Base-by-base conservation (phyloP, 2,329 filamentous ascomycete species). In the Monosporascus sp. region DNA sequence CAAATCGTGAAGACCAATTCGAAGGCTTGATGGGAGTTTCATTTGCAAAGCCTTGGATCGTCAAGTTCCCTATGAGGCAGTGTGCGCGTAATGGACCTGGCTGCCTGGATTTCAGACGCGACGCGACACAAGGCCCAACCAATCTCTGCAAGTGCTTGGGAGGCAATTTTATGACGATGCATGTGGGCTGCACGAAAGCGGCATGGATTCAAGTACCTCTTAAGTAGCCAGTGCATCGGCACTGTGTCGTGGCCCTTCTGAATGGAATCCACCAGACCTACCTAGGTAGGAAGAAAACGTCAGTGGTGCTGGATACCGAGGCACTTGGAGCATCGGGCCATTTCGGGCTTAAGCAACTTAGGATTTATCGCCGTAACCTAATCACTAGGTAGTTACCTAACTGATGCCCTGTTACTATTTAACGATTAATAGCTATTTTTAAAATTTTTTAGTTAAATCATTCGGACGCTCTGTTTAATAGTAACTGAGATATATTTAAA, bases 151-250 rank as follows among this genome's bases (percentile, higher is more conserved):
- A 28, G 38, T 41, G 38, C 38, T 41, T n/a, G 38, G 43, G 22
- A 46, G 43, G 43, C 43, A 46, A 26, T 46, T 46, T 43, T 24
- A 43, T 43, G 17, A 14, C 20, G 20, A 46, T 18, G 43, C 48
- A 63, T 62, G 54, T 54, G 56, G 54, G 51, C 58, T 61, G 59
- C 61, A 64, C 51, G 63, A 58, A 56, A 59, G 59, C 57, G 60
- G 62, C 58, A 31, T 51, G 50, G 55, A 43, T 53, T 47, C 48
- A 63, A 60, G 63, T 65, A 63, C 48, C 56, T 8, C 50, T 55
- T 38, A 58, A 43, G 63, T 65, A 64, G 20, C 55, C 62, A 62
- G 63, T 65, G 48, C 49, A 9, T 28, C 4, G 2, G 38, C 54
- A 65, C 63, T 63, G 63, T 63, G 38, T 50, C 28, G 37, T 40